Conservation (phyloP, 192 early-diverging fungal genomes). For the Coemansia sp. region DNA sequence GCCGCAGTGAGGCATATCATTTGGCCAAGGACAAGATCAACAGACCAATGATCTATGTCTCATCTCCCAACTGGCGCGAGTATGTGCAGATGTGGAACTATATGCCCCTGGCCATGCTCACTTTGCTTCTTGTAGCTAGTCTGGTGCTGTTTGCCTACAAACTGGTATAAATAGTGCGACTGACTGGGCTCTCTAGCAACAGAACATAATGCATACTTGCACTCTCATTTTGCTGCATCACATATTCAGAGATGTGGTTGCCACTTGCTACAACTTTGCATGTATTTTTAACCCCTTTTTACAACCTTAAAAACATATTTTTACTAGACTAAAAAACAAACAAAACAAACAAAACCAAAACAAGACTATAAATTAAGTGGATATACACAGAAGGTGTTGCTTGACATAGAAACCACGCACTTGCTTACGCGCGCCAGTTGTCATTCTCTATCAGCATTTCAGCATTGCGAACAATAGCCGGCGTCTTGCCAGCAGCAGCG, state of each 20-base stretch:
- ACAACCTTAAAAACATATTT: no score
- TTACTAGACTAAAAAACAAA: no score
- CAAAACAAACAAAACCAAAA: no score
- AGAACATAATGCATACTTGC: no score
- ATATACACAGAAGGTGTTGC: no score
- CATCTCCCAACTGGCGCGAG: conserved; percentile 43
- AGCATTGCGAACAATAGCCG: not conserved
- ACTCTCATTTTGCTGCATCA: not conserved
- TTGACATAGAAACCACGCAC: no score
- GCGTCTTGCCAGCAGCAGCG: not conserved
- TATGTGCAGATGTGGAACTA: conserved; percentile 42
- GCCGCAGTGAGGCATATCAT: conserved; percentile 31
- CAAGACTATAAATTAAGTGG: no score
- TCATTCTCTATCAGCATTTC: not conserved
- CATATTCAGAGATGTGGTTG: no score
- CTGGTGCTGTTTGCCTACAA: conserved; percentile 53
- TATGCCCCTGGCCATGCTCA: conserved; percentile 34
- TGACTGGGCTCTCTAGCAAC: no score
- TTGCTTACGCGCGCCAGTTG: no score
- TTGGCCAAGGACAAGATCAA: conserved; percentile 39
- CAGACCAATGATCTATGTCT: conserved; percentile 33
- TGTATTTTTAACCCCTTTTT: no score
- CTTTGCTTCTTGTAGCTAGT: conserved; percentile 33
- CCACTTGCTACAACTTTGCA: no score
- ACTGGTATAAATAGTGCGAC: conserved; percentile 19